phyloP scores from a whole-genome alignment of 306 rosid genomes.

The Astragalus glycyphyllos region DNA sequence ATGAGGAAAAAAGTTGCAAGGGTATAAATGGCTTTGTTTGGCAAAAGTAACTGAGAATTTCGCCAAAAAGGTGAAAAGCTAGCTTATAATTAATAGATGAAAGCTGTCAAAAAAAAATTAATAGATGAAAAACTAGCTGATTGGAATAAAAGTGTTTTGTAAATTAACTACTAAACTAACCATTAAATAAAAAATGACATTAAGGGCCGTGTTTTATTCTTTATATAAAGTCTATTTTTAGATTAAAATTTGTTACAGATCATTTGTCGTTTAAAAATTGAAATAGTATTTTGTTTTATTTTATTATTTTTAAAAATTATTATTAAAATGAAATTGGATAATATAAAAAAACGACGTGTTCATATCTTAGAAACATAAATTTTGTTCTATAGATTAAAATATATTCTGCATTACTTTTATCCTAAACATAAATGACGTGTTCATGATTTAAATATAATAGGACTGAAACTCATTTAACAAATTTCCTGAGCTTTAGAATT shows the following conservation, averaged over 20 bases:
- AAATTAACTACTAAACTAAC: background rate
- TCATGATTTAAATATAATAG: conserved; percentile 25
- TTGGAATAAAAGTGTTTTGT: background rate
- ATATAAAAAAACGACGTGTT: background rate
- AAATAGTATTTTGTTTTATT: background rate
- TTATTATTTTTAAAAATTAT: background rate
- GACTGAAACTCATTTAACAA: conserved; percentile 7
- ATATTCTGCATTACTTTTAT: background rate
- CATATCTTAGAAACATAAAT: background rate
- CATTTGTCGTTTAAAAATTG: background rate
- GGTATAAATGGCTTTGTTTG: background rate
- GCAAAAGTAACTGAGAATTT: background rate
- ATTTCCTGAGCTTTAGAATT: conserved; percentile 8
- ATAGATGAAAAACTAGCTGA: background rate
- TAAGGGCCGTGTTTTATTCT: background rate
- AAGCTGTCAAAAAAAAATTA: no score
- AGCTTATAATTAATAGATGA: background rate
- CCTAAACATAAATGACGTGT: no score
- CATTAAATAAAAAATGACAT: background rate
- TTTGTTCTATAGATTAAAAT: background rate
- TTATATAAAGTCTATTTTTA: background rate
- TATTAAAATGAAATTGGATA: conserved; percentile 4
- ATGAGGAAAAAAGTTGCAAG: background rate
- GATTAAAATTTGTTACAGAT: background rate
- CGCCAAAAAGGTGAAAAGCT: background rate